A percentile compares a stretch with the other conserved stretches of the same genome.
Conservation (phyloP, 164 flowering plant genomes). For the Dillenia turbinata region DNA sequence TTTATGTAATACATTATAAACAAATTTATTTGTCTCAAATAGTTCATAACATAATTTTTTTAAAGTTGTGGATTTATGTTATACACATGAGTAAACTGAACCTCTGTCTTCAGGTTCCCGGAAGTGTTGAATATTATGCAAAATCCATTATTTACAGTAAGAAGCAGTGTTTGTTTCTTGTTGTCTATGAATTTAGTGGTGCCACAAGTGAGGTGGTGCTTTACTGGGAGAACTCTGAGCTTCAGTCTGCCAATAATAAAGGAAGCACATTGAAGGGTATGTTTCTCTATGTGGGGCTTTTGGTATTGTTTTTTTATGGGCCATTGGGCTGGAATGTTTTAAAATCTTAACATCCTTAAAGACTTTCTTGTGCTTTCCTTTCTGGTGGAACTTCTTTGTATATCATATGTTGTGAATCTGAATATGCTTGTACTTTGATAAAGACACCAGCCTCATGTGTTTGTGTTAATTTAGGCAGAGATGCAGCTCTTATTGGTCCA, state of each 20-base stretch:
- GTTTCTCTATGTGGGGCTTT: not conserved
- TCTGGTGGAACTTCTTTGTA: not conserved
- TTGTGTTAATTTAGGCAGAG: conserved; percentile 53
- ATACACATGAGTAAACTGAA: not conserved
- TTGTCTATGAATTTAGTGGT: conserved; percentile 79
- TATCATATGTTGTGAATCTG: not conserved
- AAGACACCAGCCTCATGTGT: not conserved
- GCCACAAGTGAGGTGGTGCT: conserved; percentile 73
- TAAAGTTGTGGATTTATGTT: not conserved
- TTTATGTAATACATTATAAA: not conserved
- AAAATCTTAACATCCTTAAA: not conserved
- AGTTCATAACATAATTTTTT: too few relatives aligned
- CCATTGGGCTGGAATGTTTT: too few relatives aligned
- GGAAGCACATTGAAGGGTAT: conserved; percentile 77
- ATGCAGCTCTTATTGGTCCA: conserved; percentile 93
- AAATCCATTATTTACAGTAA: conserved; percentile 67
- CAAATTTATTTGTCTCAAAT: not conserved
- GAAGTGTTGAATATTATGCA: conserved; percentile 64
- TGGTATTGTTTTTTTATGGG: too few relatives aligned
- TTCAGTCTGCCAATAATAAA: conserved; percentile 61
- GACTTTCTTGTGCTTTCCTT: not conserved
- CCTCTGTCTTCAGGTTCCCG: conserved; percentile 64
- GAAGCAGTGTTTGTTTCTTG: conserved; percentile 83
- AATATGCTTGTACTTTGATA: not conserved
- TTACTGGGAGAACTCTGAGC: conserved; percentile 80